These are phyloP conservation scores for Kernera saxatilis DNA, from an alignment of 345 rosid species.

Conservation along the genomic window DNA sequence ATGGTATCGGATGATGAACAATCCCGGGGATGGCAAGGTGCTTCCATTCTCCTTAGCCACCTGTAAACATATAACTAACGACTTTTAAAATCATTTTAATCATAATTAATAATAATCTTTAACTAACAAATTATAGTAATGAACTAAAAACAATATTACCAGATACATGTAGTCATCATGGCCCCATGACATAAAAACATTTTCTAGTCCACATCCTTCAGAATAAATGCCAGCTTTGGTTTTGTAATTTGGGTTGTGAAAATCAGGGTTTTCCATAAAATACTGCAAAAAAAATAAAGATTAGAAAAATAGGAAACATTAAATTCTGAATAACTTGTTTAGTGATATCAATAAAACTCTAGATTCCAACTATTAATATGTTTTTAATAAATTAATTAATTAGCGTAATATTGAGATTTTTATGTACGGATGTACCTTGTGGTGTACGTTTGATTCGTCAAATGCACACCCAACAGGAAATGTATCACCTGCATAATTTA, in stretches of 20 bases:
- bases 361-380: background rate
- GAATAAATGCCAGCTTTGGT: constrained; percentile 48
- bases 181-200: constrained; percentile 59
- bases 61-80: constrained; percentile 5
- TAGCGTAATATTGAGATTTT: background rate
- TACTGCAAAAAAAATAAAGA: constrained; percentile 32
- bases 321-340: background rate
- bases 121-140: background rate
- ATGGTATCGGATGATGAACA: constrained; percentile 63
- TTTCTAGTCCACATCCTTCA: constrained; percentile 54
- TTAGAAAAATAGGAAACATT: background rate
- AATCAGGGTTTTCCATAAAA: constrained; percentile 54
- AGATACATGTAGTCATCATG: constrained; percentile 64
- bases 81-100: background rate
- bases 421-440: constrained; percentile 39
- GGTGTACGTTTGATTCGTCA: constrained; percentile 46
- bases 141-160: constrained; percentile 22
- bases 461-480: constrained; percentile 70
- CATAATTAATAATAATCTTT: background rate
- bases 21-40: constrained; percentile 49
- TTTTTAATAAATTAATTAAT: background rate
- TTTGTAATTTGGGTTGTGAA: constrained; percentile 36
- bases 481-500: constrained; percentile 40
- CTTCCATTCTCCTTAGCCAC: constrained; percentile 58
- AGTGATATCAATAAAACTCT: background rate